A percentile compares a stretch with the other conserved stretches of the same genome.
These are phyloP conservation scores for Kernera saxatilis DNA, from an alignment of 345 rosid species.

Conservation along the genomic window DNA sequence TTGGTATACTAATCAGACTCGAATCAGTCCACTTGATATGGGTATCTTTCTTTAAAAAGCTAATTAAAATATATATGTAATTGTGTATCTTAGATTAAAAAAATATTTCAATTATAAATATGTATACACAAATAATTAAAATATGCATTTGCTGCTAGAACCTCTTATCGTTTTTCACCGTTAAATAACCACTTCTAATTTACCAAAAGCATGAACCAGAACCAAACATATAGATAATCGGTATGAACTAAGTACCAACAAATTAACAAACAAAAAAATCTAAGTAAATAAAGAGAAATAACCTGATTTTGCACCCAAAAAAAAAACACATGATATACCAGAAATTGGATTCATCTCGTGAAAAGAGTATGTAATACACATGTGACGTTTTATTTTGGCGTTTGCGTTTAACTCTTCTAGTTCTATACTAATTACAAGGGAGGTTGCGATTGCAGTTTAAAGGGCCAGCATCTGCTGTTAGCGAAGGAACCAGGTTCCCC, in stretches of 20 bases:
- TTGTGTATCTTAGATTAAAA: not conserved
- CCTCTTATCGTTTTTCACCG: not conserved
- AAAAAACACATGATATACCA: not conserved
- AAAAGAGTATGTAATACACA: not conserved
- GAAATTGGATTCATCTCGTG: not conserved
- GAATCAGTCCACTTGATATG: not conserved
- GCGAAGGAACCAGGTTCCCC: conserved; percentile 54
- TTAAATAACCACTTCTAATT: not conserved
- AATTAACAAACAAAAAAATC: too few relatives aligned
- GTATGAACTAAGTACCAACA: not conserved
- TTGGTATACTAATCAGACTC: not conserved
- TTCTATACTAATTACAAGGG: conserved; percentile 34
- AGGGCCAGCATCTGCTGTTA: conserved; percentile 74
- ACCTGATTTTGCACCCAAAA: too few relatives aligned
- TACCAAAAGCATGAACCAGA: not conserved
- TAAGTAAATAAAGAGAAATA: not conserved
- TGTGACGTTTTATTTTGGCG: not conserved
- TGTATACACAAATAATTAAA: not conserved
- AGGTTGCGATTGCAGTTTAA: conserved; percentile 36
- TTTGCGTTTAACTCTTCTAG: not conserved
- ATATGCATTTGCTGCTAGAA: not conserved
- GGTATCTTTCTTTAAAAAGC: not conserved
- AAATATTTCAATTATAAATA: not conserved
- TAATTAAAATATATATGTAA: not conserved
- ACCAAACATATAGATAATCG: not conserved